Evolutionary conservation across 2,329 filamentous ascomycete genomes (phyloP), one percentile per base, ranked within the genome.

Genomic region (Whalleya microplaca): DNA sequence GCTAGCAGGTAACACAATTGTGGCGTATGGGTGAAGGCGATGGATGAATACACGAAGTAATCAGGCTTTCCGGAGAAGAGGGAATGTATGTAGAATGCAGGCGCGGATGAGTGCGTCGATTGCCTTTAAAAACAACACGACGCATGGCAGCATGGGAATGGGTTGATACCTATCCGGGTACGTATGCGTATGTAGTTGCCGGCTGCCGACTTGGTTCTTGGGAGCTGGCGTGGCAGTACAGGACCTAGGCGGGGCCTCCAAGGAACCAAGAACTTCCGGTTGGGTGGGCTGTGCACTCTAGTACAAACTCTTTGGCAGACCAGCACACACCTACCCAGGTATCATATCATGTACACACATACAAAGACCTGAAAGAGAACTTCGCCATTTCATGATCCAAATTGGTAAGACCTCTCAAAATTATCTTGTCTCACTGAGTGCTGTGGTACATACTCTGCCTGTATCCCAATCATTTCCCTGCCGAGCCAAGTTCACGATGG

Each of bases 111-210:
- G 46, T 32, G 42, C 20, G 46, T 41, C 27, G 23, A 14, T 23
- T 50, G 49, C 55, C 40, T 51, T 52, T 56, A 60, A 57, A 62
- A 57, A 57, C 60, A 62, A 62, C 56, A 47, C 44, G 47, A 53
- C 60, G 57, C 57, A 59, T 59, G 53, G 48, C 56, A 27, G 9
- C 23, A 27, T 27, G 9, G 4, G 32, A 14, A 55, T 59, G 59
- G 59, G 54, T 53, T 53, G 52, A 52, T 60, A n/a, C n/a, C n/a
- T n/a, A n/a, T n/a, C n/a, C n/a, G n/a, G n/a, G n/a, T n/a, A n/a
- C n/a, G n/a, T n/a, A n/a, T n/a, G n/a, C n/a, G n/a, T n/a, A n/a
- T n/a, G n/a, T n/a, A 58, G 57, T 53, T 59, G 59, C 60, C 60
- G 60, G 43, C 51, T 58, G 45, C 60, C 60, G 60, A 54, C 42